phyloP scores from a whole-genome alignment of 2,329 filamentous ascomycete genomes.

The Metarhizium guizhouense region DNA sequence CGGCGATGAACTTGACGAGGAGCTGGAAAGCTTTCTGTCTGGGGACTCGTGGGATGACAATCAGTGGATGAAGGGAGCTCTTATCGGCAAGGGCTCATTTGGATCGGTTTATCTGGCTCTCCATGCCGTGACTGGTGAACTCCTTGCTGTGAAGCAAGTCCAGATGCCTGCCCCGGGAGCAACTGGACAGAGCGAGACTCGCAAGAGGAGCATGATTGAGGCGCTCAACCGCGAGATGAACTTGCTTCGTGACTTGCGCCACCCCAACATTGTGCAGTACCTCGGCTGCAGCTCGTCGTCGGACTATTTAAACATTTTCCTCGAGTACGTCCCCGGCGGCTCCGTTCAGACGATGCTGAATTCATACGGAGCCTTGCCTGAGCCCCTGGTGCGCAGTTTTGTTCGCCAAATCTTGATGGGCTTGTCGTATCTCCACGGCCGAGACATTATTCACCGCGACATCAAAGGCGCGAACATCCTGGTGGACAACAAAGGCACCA shows the following conservation, averaged over 20 bases:
- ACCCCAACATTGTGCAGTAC: constrained; percentile 97
- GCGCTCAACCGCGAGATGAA: constrained; percentile 95
- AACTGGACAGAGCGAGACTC: constrained; percentile 73
- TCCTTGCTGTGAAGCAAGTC: constrained; percentile 97
- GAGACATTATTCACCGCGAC: constrained; percentile 95
- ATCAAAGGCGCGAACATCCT: constrained; percentile 99
- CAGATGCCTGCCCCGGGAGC: constrained; percentile 74
- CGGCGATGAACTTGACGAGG: constrained; percentile 84
- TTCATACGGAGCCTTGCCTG: constrained; percentile 90
- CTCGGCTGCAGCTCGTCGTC: constrained; percentile 88
- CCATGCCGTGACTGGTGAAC: constrained; percentile 90
- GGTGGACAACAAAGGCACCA: constrained; percentile 96
- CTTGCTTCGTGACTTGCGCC: constrained; percentile 84
- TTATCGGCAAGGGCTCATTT: constrained; percentile 95
- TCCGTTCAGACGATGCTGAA: constrained; percentile 98
- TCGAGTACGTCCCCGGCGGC: constrained; percentile 95
- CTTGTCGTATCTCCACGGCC: constrained; percentile 84
- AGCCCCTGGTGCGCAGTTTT: constrained; percentile 91
- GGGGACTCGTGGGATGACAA: constrained; percentile 93
- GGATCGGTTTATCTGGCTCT: constrained; percentile 91
- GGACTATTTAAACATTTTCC: constrained; percentile 95
- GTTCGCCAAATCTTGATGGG: constrained; percentile 92
- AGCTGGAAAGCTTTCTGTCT: constrained; percentile 80
- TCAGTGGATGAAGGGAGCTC: constrained; percentile 98
- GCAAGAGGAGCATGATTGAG: constrained; percentile 97